Percentiles rank a stretch among this genome's conserved stretches.
phyloP scores from a whole-genome alignment of 257 asterid species.

The Fraxinus pennsylvanica region DNA sequence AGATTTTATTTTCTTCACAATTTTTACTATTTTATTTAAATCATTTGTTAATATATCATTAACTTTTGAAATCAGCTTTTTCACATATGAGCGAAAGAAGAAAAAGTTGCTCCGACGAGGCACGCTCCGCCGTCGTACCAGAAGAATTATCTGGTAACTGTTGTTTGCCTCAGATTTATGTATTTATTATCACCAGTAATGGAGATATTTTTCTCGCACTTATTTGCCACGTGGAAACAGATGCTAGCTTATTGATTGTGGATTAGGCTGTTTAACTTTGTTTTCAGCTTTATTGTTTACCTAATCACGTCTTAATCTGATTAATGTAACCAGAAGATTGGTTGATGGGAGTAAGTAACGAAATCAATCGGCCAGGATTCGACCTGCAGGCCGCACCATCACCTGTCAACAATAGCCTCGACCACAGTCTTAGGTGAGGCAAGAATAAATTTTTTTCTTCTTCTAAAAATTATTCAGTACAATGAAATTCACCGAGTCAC shows the following conservation, averaged over 20 bases:
- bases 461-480: neutral
- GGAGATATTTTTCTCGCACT: neutral
- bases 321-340: constrained; percentile 48
- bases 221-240: neutral
- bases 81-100: constrained; percentile 34
- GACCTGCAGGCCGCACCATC: constrained; percentile 25
- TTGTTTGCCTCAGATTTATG: neutral
- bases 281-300: neutral
- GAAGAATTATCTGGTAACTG: constrained; percentile 73
- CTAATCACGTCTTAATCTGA: constrained; percentile 17
- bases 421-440: constrained; percentile 63
- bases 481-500: no score
- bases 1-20: no score
- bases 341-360: constrained; percentile 48
- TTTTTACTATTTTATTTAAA: no score
- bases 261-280: constrained; percentile 12
- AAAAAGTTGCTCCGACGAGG: constrained; percentile 77
- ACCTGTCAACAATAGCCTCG: constrained; percentile 15
- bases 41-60: no score
- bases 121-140: constrained; percentile 70
- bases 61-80: no score
- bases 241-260: constrained; percentile 14
- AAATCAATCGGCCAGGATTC: constrained; percentile 47
- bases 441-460: neutral
- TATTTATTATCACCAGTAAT: neutral